Evolutionary conservation across 2,329 filamentous ascomycete species (phyloP).

Genomic region (Daldinia eschscholtzii): DNA sequence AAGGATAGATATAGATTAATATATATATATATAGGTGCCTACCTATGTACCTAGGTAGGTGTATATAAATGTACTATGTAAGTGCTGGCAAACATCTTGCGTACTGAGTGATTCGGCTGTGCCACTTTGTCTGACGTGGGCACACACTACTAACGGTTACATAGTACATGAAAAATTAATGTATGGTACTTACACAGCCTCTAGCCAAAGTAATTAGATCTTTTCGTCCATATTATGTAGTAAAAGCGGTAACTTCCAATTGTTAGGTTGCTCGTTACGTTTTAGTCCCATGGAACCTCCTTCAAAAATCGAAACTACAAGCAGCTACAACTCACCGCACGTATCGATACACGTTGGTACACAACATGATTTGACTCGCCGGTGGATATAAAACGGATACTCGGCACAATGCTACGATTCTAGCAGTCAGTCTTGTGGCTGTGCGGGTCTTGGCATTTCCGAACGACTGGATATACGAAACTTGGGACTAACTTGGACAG

Average conservation of each 20-base stretch:
- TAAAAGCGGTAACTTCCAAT: background rate
- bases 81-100: background rate
- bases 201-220: background rate
- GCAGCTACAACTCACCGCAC: slow-evolving; percentile 8
- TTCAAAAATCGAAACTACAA: background rate
- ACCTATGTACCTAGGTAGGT: background rate
- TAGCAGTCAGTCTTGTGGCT: background rate
- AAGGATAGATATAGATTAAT: slow-evolving; percentile 22
- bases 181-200: slow-evolving; percentile 6
- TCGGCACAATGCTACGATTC: slow-evolving; percentile 15
- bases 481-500: too few relatives aligned
- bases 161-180: too few relatives aligned
- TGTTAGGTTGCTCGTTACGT: background rate
- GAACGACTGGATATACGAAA: slow-evolving; percentile 4
- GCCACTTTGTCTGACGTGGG: slow-evolving; percentile 35
- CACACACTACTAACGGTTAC: slow-evolving; percentile 10
- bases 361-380: slow-evolving; percentile 9
- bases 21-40: background rate
- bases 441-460: slow-evolving; percentile 9
- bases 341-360: background rate
- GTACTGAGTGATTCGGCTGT: slow-evolving; percentile 21
- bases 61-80: background rate
- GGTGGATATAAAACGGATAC: slow-evolving; percentile 28
- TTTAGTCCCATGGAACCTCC: slow-evolving; percentile 24
- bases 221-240: slow-evolving; percentile 11